A percentile compares a stretch with the other conserved stretches of the same genome.
Evolutionary conservation across 768 basidiomycete species (phyloP).

Genomic region (Lentinula detonsa): DNA sequence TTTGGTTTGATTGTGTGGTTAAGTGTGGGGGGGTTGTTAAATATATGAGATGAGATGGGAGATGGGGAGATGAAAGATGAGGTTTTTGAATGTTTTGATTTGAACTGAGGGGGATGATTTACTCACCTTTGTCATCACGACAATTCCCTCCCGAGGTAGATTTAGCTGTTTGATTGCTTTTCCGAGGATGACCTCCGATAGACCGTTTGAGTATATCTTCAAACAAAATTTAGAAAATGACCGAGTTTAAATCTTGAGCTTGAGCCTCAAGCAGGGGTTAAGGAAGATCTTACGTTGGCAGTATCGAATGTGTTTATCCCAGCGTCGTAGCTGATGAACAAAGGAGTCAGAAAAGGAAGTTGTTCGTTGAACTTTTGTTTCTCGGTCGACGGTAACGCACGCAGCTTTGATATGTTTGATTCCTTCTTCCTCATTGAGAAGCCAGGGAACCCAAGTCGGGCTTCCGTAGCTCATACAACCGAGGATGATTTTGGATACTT

Average conservation of each 20-base stretch:
- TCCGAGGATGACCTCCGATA: constrained; percentile 42
- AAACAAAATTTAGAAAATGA: background rate
- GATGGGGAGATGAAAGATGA: no score
- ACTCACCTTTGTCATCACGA: constrained; percentile 48
- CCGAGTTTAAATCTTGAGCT: background rate
- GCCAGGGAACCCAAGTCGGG: constrained; percentile 35
- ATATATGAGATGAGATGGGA: no score
- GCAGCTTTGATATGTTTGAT: constrained; percentile 38
- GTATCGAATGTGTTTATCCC: constrained; percentile 30
- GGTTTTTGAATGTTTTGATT: background rate
- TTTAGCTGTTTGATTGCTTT: constrained; percentile 39
- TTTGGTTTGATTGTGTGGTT: no score
- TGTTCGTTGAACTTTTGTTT: no score
- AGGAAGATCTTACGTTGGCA: constrained; percentile 18
- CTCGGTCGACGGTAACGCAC: constrained; percentile 20
- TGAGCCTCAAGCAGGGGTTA: no score
- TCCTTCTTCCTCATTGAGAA: constrained; percentile 36
- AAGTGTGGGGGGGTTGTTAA: no score
- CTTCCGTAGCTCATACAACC: constrained; percentile 17
- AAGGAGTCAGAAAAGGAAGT: background rate
- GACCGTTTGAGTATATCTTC: constrained; percentile 37
- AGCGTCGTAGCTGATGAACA: constrained; percentile 22
- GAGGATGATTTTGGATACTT: constrained; percentile 35
- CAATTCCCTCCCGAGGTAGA: constrained; percentile 44
- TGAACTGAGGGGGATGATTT: no score